Evolutionary conservation across 352 stramenopile genomes (phyloP), one percentile per base, ranked within the genome.

Genomic region (Phytophthora quininea): DNA sequence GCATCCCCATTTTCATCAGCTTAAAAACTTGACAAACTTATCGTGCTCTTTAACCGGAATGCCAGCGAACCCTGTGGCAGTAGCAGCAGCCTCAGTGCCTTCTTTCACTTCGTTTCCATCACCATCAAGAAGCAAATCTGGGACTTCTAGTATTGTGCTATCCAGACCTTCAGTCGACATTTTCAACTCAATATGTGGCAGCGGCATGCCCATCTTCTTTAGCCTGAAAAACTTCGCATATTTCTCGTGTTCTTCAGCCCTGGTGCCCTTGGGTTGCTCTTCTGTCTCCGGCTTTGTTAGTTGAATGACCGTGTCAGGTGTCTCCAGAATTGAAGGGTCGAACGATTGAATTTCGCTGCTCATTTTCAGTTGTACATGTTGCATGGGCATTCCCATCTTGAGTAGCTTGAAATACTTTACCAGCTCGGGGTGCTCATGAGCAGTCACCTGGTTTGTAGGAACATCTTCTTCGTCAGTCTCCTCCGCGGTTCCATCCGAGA

Each of bases 21-120:
- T 98, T 98, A 98, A 98, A 67, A 97, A 98, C 70, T 98, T 98
- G 30, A 63, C 71, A 46, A 96, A 98, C 58, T 91, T 90, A 47
- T 77, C 90, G 56, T 98, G 92, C 14, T 98, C 93, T 49, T 97
- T 86, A 7, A 88, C 82, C 14, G 71, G 71, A 29, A 86, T 84
- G 12, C 84, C 82, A 45, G 54, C 35, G 50, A 79, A 79, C 8
- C 33, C 71, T 8, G 49, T n/a, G 30, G 45, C 62, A 47, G 49
- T n/a, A 29, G 45, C 62, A 47, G 15, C 62, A 5, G 35, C 6
- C 35, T 40, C 10, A 40, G 32, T 48, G 9, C 38, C 46, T 37
- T 77, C 56, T 59, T 76, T 86, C n/a, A 80, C 49, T 59, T 86
- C 79, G 11, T 91, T 90, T 14, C 84, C 82, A 38, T 87, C 80